These are phyloP conservation scores for Onygenales sp. DNA, from an alignment of 2,329 filamentous ascomycete genomes.

Conservation along the genomic window DNA sequence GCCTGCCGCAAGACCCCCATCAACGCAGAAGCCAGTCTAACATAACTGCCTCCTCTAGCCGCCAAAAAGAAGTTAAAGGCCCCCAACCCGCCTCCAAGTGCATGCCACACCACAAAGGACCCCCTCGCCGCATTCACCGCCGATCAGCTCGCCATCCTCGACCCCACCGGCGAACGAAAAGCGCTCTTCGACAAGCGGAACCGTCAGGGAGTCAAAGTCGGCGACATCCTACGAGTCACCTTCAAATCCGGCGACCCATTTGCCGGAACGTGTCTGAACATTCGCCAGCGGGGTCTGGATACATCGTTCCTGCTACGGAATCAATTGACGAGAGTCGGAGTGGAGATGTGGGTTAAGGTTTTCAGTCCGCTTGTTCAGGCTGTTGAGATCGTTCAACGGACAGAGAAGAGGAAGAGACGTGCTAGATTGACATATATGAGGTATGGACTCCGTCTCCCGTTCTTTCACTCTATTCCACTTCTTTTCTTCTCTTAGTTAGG, in stretches of 20 bases:
- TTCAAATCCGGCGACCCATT: constrained; percentile 82
- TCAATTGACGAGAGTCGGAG: constrained; percentile 73
- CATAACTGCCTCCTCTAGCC: constrained; percentile 11
- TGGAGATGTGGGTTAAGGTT: constrained; percentile 97
- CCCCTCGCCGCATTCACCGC: constrained; percentile 59
- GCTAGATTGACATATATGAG: constrained; percentile 88
- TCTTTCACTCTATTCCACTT: background rate
- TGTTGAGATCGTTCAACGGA: constrained; percentile 87
- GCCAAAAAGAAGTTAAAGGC: constrained; percentile 42
- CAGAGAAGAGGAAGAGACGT: constrained; percentile 72
- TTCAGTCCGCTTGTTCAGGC: constrained; percentile 83
- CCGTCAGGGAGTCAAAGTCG: constrained; percentile 67
- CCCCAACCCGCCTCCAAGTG: constrained; percentile 46
- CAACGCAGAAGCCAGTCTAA: background rate
- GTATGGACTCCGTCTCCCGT: constrained; percentile 21
- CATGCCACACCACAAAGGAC: constrained; percentile 44
- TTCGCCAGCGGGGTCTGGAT: constrained; percentile 80
- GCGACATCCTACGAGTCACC: constrained; percentile 86
- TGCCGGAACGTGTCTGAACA: constrained; percentile 76
- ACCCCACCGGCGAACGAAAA: constrained; percentile 74
- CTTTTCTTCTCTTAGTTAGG: background rate
- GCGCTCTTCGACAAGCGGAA: constrained; percentile 69
- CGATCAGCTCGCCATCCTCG: constrained; percentile 63
- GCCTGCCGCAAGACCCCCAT: background rate
- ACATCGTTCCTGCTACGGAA: constrained; percentile 80